Conservation (phyloP, 164 flowering plant species). For the Berberis thunbergii region DNA sequence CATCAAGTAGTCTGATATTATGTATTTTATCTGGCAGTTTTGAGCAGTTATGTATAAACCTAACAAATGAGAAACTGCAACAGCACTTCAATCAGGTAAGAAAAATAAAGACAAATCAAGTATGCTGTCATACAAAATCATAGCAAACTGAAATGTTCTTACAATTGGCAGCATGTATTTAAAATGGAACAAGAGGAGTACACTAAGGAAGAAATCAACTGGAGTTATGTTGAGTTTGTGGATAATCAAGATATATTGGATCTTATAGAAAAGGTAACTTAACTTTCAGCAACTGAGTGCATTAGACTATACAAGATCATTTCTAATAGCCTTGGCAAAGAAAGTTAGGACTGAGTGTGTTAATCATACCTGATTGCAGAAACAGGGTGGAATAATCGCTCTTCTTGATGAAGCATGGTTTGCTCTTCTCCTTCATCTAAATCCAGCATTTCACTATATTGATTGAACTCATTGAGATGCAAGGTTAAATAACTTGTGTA, state of each 20-base stretch:
- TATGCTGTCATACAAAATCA: background rate
- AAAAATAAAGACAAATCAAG: background rate
- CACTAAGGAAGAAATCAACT: slow-evolving; percentile 68
- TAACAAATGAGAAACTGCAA: slow-evolving; percentile 86
- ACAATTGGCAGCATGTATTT: slow-evolving; percentile 62
- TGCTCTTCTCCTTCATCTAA: slow-evolving; percentile 9
- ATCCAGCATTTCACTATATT: background rate
- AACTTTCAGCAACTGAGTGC: background rate
- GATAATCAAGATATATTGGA: slow-evolving; percentile 87
- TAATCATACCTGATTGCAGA: slow-evolving; percentile 31
- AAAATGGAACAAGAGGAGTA: slow-evolving; percentile 92
- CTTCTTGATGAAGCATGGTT: slow-evolving; percentile 93
- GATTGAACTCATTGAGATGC: background rate
- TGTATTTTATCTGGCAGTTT: slow-evolving; percentile 35
- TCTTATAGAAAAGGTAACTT: slow-evolving; percentile 69
- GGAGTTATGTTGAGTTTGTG: slow-evolving; percentile 90
- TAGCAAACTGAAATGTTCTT: background rate
- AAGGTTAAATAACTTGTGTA: slow-evolving; percentile 7
- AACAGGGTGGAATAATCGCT: slow-evolving; percentile 85
- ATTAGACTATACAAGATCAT: background rate
- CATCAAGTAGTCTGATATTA: slow-evolving; percentile 10
- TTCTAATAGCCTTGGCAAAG: background rate
- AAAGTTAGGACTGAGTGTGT: background rate
- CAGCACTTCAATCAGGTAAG: slow-evolving; percentile 88
- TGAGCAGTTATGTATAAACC: slow-evolving; percentile 88